These are phyloP conservation scores for Neofusicoccum ribis DNA, from an alignment of 2,329 filamentous ascomycete genomes.

Conservation along the genomic window DNA sequence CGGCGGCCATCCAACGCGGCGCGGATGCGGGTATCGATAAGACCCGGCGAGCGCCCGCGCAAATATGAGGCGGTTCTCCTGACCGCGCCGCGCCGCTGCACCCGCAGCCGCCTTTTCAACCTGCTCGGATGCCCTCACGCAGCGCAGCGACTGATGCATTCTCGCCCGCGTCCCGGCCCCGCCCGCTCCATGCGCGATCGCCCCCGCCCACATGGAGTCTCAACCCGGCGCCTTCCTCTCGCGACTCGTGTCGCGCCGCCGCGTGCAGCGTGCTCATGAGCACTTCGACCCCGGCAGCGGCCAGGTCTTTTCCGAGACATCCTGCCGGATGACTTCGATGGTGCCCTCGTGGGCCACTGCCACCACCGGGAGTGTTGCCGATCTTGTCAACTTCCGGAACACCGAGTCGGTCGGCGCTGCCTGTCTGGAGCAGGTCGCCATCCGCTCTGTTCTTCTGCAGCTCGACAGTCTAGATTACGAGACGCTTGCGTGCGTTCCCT, in stretches of 20 bases:
- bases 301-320: constrained; percentile 9
- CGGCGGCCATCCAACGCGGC: not conserved
- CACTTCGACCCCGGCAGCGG: not conserved
- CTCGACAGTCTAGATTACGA: not conserved
- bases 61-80: not conserved
- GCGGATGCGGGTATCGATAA: not conserved
- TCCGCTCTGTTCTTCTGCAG: constrained; percentile 15
- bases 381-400: constrained; percentile 12
- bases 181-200: not conserved
- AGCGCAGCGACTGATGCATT: not conserved
- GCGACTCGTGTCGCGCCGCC: not conserved
- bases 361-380: constrained; percentile 4
- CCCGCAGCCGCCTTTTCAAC: not conserved
- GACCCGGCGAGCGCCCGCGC: not conserved
- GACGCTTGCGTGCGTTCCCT: constrained; percentile 5
- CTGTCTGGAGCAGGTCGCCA: constrained; percentile 2
- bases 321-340: constrained; percentile 3
- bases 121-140: not conserved
- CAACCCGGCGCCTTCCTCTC: not conserved
- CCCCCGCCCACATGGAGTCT: not conserved
- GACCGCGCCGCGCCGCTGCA: not conserved
- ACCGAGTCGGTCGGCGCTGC: not conserved
- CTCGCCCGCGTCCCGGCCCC: not conserved
- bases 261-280: not conserved
- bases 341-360: constrained; percentile 5